Evolutionary conservation across 495 filamentous ascomycete genomes (phyloP), one percentile per base, ranked within the genome.

Genomic region (Penicillium riverlandense): DNA sequence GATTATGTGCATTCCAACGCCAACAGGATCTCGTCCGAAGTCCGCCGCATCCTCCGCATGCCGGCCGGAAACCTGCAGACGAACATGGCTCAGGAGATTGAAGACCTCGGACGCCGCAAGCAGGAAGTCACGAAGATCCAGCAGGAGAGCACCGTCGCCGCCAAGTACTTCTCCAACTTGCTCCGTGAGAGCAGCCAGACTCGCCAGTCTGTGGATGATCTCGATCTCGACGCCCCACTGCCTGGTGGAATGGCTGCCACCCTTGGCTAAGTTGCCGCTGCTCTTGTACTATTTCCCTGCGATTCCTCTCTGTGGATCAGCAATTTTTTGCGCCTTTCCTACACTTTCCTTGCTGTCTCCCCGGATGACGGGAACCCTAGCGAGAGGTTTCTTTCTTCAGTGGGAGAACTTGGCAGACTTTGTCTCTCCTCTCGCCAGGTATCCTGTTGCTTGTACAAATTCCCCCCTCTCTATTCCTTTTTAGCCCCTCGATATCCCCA

Each of bases 1-100:
- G 92, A 98, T 69, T 98, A 96, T 60, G 84, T 90, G 9, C 94
- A 98, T 64, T 65, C 76, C 47, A 98, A 98, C 70, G 77, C 86
- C 50, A 74, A 75, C 22, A 85, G 92, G 22, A 90, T 98, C 49
- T 82, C 84, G 7, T 67, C 76, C 39, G 85, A 91, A 38, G 86
- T 91, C 28, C 85, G 91, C 41, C 86, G 88, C 58, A 85, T 95
- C 12, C 80, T 98, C 32, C 85, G 84, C 37, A 78, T 83, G 54
- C 92, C 94, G 0, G 86, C 90, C 27, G 82, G 85, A 47, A 84
- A 86, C 47, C 78, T 98, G 11, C 80, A 85, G 31, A 79, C 84
- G 30, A 83, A 82, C 44, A 74, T 98, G 41, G 80, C 89, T 48
- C 83, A 85, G 11, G 85, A 81, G 15, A 82, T 95, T 28, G 86